Evolutionary conservation across 106 monocot species (phyloP), one percentile per base, ranked within the genome.

Genomic region (Hemerocallis citrina): DNA sequence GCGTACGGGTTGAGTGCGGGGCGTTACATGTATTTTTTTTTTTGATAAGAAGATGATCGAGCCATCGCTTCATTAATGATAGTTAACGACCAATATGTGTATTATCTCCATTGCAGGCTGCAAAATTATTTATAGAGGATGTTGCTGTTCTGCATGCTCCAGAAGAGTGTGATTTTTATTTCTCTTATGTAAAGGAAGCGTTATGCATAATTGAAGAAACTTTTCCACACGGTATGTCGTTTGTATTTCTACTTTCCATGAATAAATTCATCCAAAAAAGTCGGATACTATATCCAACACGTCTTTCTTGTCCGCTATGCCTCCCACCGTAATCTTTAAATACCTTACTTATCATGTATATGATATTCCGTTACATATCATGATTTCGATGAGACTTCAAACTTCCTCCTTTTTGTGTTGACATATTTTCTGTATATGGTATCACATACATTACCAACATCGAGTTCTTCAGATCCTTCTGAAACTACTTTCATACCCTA

Each of bases 81-180:
- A n/a, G n/a, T n/a, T n/a, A n/a, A n/a, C n/a, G n/a, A n/a, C n/a
- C 11, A 27, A 62, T 43, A 29, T 28, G 7, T 44, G 43, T n/a
- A 30, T 41, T 45, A 32, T 4, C 32, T 47, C 4, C 31, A 55
- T 42, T 55, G 34, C 42, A 67, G 67, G 67, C 67, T 41, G 55
- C 67, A 67, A 40, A 67, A 55, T 5, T 55, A 30, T 67, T 54
- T 37, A 28, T 55, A 15, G 55, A 67, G 52, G 37, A 38, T 67
- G 67, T 67, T 55, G 19, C 23, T 22, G 41, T 0, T 6, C 51
- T 36, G 31, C 35, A 55, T 67, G 55, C 52, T 42, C 27, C 15
- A 30, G 67, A 21, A 55, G 55, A 55, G n/a, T 41, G 39, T 29
- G 30, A 31, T 55, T 40, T 67, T 55, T 67, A 40, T 29, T 7